Conservation (phyloP, 805 yeast species). For the Wickerhamomyces canadensis region DNA sequence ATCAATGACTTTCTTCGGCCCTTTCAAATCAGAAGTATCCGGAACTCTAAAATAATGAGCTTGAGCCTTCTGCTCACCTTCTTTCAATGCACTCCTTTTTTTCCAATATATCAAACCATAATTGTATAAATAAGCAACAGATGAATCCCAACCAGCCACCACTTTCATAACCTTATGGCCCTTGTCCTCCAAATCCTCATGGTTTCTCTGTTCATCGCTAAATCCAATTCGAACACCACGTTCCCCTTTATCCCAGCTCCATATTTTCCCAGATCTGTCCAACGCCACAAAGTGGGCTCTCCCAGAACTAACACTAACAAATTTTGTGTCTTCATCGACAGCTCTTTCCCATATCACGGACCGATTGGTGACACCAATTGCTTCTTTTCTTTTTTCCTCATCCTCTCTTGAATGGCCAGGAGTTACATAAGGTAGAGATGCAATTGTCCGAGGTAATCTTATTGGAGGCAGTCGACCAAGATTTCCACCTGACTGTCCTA, state of each 20-base stretch:
- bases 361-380: slow-evolving; percentile 4
- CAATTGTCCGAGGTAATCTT: no score
- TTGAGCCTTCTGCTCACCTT: slow-evolving; percentile 26
- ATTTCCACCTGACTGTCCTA: slow-evolving; percentile 1
- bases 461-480: not conserved
- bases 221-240: slow-evolving; percentile 42
- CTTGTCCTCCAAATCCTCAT: slow-evolving; percentile 22
- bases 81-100: slow-evolving; percentile 25
- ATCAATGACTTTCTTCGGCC: slow-evolving; percentile 39
- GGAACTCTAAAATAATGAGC: slow-evolving; percentile 40
- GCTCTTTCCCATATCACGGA: slow-evolving; percentile 16
- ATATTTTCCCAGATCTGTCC: slow-evolving; percentile 42
- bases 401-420: not conserved
- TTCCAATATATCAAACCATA: slow-evolving; percentile 61
- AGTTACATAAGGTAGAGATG: not conserved
- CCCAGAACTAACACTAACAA: slow-evolving; percentile 54
- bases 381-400: slow-evolving; percentile 2
- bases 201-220: slow-evolving; percentile 24
- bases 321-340: slow-evolving; percentile 22
- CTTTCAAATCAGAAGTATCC: slow-evolving; percentile 29
- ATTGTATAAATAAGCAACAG: slow-evolving; percentile 41
- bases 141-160: slow-evolving; percentile 64
- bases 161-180: slow-evolving; percentile 37
- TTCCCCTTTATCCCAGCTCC: slow-evolving; percentile 54
- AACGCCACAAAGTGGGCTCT: slow-evolving; percentile 59